Conservation (phyloP, 345 rosid genomes). For the Dipteronia sinensis region DNA sequence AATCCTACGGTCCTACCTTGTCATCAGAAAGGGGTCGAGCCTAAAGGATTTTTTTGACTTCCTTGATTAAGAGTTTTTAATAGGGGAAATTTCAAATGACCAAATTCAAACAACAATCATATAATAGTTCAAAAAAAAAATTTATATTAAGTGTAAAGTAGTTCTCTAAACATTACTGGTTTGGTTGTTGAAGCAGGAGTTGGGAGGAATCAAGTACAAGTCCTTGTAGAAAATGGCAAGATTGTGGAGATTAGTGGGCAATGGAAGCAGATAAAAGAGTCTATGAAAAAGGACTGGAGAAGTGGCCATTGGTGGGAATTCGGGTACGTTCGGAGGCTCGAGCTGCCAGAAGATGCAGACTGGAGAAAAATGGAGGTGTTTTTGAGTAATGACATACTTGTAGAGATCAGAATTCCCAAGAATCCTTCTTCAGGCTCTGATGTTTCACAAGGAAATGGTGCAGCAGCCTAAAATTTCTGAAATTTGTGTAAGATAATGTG, state of each 20-base stretch:
- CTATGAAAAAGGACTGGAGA: conserved; percentile 68
- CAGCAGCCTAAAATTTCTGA: conserved; percentile 10
- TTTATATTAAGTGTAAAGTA: background rate
- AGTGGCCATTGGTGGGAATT: conserved; percentile 81
- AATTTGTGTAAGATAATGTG: background rate
- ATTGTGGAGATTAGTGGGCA: conserved; percentile 76
- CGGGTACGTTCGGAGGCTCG: conserved; percentile 82
- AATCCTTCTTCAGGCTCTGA: conserved; percentile 12
- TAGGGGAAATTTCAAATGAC: too few species aligned
- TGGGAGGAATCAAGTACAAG: conserved; percentile 43
- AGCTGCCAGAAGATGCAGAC: conserved; percentile 83
- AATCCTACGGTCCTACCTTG: too few species aligned
- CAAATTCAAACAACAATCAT: too few species aligned
- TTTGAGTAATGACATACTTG: conserved; percentile 37
- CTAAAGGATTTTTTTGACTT: too few species aligned
- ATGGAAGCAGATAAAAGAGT: conserved; percentile 52
- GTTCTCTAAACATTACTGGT: conserved; percentile 1
- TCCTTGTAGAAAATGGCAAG: conserved; percentile 64
- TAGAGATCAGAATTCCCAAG: conserved; percentile 73
- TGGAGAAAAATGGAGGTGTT: conserved; percentile 50
- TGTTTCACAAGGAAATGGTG: conserved; percentile 18
- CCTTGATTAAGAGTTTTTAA: too few species aligned
- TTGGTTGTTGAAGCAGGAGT: conserved; percentile 41
- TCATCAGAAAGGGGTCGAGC: too few species aligned
- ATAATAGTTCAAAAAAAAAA: too few species aligned